Conservation (phyloP, 768 basidiomycete genomes). For the Guyanaporus albipodus region DNA sequence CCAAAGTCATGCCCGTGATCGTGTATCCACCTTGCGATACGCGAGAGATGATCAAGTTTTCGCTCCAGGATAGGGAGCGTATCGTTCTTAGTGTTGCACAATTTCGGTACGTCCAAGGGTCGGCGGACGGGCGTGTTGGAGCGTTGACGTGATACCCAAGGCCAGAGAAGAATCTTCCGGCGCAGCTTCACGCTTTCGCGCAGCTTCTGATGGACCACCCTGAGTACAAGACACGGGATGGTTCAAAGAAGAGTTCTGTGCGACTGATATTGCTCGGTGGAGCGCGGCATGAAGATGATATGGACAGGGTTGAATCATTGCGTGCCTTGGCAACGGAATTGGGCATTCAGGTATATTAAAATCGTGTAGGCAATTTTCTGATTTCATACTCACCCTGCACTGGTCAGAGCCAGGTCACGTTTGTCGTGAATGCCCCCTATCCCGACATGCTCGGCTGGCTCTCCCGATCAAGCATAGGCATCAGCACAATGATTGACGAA, state of each 20-base stretch:
- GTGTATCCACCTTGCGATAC: conserved; percentile 96
- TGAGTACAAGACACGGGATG: conserved; percentile 38
- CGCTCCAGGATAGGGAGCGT: conserved; percentile 50
- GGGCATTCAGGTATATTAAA: conserved; percentile 54
- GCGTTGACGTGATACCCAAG: conserved; percentile 36
- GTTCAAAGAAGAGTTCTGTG: conserved; percentile 32
- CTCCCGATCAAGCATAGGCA: conserved; percentile 70
- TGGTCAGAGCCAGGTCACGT: conserved; percentile 65
- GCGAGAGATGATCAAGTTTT: conserved; percentile 56
- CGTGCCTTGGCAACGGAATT: conserved; percentile 56
- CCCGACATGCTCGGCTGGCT: conserved; percentile 66
- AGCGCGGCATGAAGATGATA: conserved; percentile 74
- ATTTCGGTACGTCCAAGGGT: conserved; percentile 69
- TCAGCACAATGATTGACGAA: conserved; percentile 98
- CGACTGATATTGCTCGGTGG: conserved; percentile 81
- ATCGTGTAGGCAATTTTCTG: neutral
- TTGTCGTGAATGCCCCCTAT: conserved; percentile 83
- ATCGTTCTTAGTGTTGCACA: conserved; percentile 87
- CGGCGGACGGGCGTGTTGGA: neutral
- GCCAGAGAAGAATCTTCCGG: conserved; percentile 91
- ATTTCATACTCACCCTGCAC: conserved; percentile 2
- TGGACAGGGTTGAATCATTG: conserved; percentile 60
- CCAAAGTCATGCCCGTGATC: conserved; percentile 31
- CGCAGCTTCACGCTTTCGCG: conserved; percentile 70
- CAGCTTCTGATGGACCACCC: conserved; percentile 57